Base-by-base conservation (phyloP, 108 stramenopile genomes). In the Craspedostauros australis region DNA sequence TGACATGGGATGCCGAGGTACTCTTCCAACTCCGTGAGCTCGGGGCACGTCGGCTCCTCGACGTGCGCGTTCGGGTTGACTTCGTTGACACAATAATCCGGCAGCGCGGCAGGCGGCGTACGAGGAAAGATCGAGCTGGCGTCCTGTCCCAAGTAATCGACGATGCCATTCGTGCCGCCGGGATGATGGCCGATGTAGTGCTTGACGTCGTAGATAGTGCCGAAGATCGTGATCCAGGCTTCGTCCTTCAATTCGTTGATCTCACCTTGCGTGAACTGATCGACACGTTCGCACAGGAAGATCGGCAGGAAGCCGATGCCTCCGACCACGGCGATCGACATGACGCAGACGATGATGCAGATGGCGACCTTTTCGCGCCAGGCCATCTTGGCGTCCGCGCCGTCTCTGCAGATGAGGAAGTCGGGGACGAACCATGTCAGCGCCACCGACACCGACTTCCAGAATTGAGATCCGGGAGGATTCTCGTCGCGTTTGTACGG, bases 1-100 rank as follows among this genome's bases (percentile, higher is more conserved):
- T 76, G 75, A 43, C 75, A 76, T 49, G 75, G 70, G 31, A 76
- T 72, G 12, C 71, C 75, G 5, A 72, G 54, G 12, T 72, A 26
- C 4, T 47, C 42, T 39, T 76, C 75, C 20, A 76, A 31, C 15
- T 72, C 71, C 3, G 70, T 64, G 27, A 76, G 68, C 22, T 38
- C 33, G 16, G 38, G 19, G 30, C 75, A 76, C 14, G 66, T 68
- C 26, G 70, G 67, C 37, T 68, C 68, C 31, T 62, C 70, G 47
- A 72, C 68, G 28, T 67, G 68, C 0, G 62, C 56, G 29, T 68
- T 57, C 11, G 66, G 53, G 56, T 76, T 76, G 18, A 57, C 50
- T 67, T 66, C 68, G 37, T 76, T 66, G n/a, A 76, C 40, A 39
- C 75, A 76, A 32, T 72, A 61, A 24, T 68, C 45, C 15, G 75